phyloP scores from a whole-genome alignment of 108 stramenopile species.

The Nitzschia putrida region DNA sequence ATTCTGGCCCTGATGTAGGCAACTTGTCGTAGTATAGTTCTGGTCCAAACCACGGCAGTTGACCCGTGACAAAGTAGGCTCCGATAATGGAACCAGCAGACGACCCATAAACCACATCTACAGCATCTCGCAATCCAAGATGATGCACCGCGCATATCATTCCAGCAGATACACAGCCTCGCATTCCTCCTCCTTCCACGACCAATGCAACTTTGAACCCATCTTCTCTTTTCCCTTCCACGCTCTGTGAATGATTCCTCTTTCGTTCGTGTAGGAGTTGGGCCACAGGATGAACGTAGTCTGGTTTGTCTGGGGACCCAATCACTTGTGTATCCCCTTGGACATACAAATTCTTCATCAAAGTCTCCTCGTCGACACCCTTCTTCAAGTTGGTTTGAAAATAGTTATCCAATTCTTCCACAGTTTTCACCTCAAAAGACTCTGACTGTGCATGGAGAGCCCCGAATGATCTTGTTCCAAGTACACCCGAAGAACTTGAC shows the following conservation, averaged over 20 bases:
- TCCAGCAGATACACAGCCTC: slow-evolving; percentile 93
- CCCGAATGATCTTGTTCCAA: too few species aligned
- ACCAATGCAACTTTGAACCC: slow-evolving; percentile 82
- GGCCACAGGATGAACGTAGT: slow-evolving; percentile 73
- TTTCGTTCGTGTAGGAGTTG: slow-evolving; percentile 67
- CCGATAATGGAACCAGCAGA: slow-evolving; percentile 88
- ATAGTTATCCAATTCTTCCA: slow-evolving; percentile 24
- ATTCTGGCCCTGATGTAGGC: slow-evolving; percentile 74
- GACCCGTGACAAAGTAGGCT: slow-evolving; percentile 84
- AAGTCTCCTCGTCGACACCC: slow-evolving; percentile 63
- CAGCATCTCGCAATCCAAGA: slow-evolving; percentile 77
- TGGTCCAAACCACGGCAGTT: slow-evolving; percentile 92
- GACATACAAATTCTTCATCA: slow-evolving; percentile 58
- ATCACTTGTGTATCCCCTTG: slow-evolving; percentile 80
- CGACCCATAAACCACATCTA: slow-evolving; percentile 93
- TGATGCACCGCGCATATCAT: slow-evolving; percentile 89
- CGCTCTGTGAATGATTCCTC: slow-evolving; percentile 20
- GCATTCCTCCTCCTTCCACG: slow-evolving; percentile 96
- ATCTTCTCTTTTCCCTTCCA: slow-evolving; percentile 23
- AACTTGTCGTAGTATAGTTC: slow-evolving; percentile 93
- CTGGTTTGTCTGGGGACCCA: slow-evolving; percentile 55
- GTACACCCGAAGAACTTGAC: too few species aligned
- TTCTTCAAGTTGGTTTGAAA: slow-evolving; percentile 29
- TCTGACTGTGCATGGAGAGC: not conserved
- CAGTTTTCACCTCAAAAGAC: slow-evolving; percentile 4